phyloP scores from a whole-genome alignment of 2,329 filamentous ascomycete genomes.

The Neopestalotiopsis rosae region DNA sequence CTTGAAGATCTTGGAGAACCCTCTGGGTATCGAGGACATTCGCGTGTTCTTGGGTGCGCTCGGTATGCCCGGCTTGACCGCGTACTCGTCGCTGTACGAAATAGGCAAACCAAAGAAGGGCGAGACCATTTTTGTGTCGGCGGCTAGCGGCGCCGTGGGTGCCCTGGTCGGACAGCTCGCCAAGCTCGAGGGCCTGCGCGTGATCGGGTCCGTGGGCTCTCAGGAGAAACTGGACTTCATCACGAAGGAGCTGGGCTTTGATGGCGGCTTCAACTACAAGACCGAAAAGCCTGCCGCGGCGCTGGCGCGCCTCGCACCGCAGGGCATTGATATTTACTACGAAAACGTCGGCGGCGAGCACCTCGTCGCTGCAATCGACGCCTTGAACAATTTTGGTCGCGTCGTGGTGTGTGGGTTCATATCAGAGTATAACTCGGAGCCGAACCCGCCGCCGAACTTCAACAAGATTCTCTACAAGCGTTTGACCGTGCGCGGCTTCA shows the following conservation, averaged over 20 bases:
- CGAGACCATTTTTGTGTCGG: conserved; percentile 82
- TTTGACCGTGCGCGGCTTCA: not conserved
- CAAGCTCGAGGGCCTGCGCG: conserved; percentile 78
- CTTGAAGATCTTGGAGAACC: not conserved
- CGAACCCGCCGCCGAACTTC: not conserved
- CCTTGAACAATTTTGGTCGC: conserved; percentile 21
- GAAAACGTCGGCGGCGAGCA: conserved; percentile 61
- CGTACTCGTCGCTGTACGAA: conserved; percentile 65
- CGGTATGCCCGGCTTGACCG: conserved; percentile 52
- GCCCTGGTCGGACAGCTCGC: conserved; percentile 84
- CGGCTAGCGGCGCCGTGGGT: conserved; percentile 81
- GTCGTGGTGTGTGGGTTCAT: not conserved
- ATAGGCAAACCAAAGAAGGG: conserved; percentile 76
- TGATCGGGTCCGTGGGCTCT: conserved; percentile 80
- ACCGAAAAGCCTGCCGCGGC: conserved; percentile 74
- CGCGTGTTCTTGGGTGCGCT: not conserved
- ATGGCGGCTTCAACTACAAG: conserved; percentile 85
- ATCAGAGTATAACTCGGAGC: not conserved
- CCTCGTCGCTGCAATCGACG: conserved; percentile 39
- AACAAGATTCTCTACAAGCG: not conserved
- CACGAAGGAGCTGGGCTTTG: conserved; percentile 55
- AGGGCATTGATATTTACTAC: conserved; percentile 75
- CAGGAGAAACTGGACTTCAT: conserved; percentile 80
- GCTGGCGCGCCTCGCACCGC: conserved; percentile 71
- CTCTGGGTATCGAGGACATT: not conserved